phyloP scores from a whole-genome alignment of 73 alveolate genomes.

The Stentor coeruleus region DNA sequence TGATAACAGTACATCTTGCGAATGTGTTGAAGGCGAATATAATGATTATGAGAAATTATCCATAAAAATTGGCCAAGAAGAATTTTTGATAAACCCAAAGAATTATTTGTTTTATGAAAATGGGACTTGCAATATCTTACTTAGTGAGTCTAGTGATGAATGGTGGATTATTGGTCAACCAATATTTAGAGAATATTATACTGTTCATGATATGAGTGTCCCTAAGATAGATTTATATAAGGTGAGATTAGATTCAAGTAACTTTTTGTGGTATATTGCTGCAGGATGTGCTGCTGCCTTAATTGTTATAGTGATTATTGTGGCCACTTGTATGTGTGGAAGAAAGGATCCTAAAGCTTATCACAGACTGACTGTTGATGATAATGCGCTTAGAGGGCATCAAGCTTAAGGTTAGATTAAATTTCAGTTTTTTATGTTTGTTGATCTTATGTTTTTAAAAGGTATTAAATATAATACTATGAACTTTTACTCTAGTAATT shows the following conservation, averaged over 20 bases:
- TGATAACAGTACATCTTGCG: too few species aligned
- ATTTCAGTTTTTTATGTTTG: too few species aligned
- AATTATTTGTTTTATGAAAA: too few species aligned
- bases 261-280: too few species aligned
- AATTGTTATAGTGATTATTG: neutral
- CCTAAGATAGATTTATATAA: neutral
- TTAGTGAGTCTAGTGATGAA: neutral
- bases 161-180: neutral
- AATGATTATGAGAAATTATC: neutral
- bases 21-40: neutral
- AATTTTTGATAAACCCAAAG: neutral
- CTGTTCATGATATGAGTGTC: neutral
- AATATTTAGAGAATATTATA: neutral
- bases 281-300: conserved; percentile 4
- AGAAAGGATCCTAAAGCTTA: neutral
- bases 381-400: too few species aligned
- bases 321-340: neutral
- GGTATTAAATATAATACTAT: too few species aligned
- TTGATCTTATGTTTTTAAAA: too few species aligned
- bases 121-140: neutral
- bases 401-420: too few species aligned
- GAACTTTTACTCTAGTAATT: too few species aligned
- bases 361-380: too few species aligned
- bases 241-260: neutral
- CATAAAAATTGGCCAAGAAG: neutral